These are phyloP conservation scores for Diaporthe sp. DNA, from an alignment of 2,329 filamentous ascomycete species.

Conservation along the genomic window DNA sequence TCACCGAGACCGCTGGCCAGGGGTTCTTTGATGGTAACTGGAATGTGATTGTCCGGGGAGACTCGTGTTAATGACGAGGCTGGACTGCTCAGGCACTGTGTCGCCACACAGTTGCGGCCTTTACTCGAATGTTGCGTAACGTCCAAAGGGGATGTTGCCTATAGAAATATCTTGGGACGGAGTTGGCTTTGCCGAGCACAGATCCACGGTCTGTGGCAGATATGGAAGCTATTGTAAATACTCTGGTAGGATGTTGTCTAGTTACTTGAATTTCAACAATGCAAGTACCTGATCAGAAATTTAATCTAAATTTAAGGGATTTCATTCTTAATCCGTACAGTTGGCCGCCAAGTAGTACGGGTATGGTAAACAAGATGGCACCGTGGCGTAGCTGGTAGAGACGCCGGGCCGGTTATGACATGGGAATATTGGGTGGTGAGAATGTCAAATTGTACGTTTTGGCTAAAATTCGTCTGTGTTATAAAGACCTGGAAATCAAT, in stretches of 20 bases:
- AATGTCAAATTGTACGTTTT: too few species aligned
- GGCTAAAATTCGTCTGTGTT: too few species aligned
- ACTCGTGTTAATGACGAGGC: background rate
- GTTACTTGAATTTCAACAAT: background rate
- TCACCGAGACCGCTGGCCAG: background rate
- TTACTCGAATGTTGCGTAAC: background rate
- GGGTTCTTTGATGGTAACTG: constrained; percentile 14
- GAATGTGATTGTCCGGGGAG: constrained; percentile 9
- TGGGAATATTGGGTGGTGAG: too few species aligned
- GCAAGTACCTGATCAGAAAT: background rate
- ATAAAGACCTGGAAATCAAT: background rate
- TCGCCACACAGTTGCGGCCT: background rate
- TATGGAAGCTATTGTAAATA: background rate
- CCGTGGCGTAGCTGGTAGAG: too few species aligned
- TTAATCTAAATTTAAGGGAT: background rate
- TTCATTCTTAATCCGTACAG: too few species aligned
- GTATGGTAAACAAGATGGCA: too few species aligned
- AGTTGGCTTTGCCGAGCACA: background rate
- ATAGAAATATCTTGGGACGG: background rate
- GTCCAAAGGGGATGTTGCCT: background rate
- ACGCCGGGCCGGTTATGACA: too few species aligned
- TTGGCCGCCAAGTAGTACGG: too few species aligned
- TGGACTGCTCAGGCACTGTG: background rate
- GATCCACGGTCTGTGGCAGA: background rate
- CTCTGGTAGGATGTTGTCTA: background rate